Evolutionary conservation across 1,284 basidiomycete genomes (phyloP).

Genomic region (Irpex rosettiformis): DNA sequence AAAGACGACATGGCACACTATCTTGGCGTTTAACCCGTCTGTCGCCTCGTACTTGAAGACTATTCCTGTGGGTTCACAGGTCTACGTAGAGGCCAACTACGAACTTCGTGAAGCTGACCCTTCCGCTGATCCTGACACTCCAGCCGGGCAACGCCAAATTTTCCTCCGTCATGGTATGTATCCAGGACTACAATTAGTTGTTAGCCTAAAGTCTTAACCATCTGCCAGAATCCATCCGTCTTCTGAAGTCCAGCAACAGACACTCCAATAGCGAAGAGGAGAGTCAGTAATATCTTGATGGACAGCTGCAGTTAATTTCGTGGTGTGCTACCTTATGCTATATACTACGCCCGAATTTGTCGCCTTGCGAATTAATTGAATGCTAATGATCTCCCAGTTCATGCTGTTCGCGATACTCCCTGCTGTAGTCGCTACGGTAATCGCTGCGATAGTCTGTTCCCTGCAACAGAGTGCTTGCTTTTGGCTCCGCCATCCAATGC

Average conservation of each 20-base stretch:
- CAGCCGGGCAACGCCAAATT: slow-evolving; percentile 73
- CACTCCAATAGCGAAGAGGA: background rate
- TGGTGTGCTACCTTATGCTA: background rate
- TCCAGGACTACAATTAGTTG: background rate
- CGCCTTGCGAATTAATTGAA: background rate
- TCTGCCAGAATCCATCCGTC: slow-evolving; percentile 27
- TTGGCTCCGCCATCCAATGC: slow-evolving; percentile 20
- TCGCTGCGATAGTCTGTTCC: slow-evolving; percentile 16
- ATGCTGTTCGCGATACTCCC: slow-evolving; percentile 17
- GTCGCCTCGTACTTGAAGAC: slow-evolving; percentile 59
- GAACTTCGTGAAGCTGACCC: slow-evolving; percentile 70
- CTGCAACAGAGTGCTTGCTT: slow-evolving; percentile 16
- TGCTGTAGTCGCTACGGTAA: slow-evolving; percentile 8
- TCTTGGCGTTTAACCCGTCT: slow-evolving; percentile 63
- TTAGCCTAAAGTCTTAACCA: slow-evolving; percentile 8
- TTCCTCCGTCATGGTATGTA: slow-evolving; percentile 70
- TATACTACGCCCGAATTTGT: background rate
- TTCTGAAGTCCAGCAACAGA: slow-evolving; percentile 21
- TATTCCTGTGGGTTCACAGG: slow-evolving; percentile 64
- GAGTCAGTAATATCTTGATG: background rate
- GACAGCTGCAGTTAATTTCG: background rate
- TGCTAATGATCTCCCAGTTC: slow-evolving; percentile 18
- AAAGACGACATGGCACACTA: slow-evolving; percentile 65
- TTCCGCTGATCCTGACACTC: slow-evolving; percentile 56
- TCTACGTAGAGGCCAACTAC: slow-evolving; percentile 74